These are phyloP conservation scores for Trichoderma atrobrunneum DNA, from an alignment of 2,329 filamentous ascomycete species.

Conservation along the genomic window DNA sequence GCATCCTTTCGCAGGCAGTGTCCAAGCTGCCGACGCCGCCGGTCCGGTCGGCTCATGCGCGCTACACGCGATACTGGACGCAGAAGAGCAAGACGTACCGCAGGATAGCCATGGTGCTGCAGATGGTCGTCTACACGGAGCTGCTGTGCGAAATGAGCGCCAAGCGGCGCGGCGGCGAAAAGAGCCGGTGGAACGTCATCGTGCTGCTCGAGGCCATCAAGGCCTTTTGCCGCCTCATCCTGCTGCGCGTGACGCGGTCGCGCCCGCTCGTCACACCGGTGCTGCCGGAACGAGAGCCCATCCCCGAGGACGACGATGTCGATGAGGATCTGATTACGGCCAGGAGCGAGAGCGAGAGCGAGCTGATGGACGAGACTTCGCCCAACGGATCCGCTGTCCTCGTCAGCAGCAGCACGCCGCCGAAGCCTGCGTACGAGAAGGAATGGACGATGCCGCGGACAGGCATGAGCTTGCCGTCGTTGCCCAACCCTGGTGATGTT, in stretches of 20 bases:
- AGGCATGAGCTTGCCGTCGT: constrained; percentile 75
- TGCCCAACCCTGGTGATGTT: constrained; percentile 80
- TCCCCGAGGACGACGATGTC: constrained; percentile 56
- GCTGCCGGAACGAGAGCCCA: constrained; percentile 79
- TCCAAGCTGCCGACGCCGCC: constrained; percentile 56
- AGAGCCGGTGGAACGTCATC: constrained; percentile 79
- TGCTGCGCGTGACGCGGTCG: constrained; percentile 79
- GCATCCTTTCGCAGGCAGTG: constrained; percentile 67
- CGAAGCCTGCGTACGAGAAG: constrained; percentile 43
- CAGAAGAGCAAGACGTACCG: constrained; percentile 68
- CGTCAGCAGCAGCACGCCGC: constrained; percentile 4
- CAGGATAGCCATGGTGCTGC: constrained; percentile 75
- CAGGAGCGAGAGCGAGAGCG: constrained; percentile 41
- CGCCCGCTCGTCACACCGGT: constrained; percentile 79
- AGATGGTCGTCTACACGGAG: constrained; percentile 92
- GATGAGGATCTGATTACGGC: constrained; percentile 45
- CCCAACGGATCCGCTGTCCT: constrained; percentile 26
- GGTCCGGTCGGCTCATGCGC: constrained; percentile 56
- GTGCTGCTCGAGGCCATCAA: constrained; percentile 83
- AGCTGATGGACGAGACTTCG: constrained; percentile 42
- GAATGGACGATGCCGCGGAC: constrained; percentile 95
- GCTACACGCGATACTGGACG: constrained; percentile 68
- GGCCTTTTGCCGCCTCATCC: constrained; percentile 74
- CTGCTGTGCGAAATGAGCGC: constrained; percentile 97
- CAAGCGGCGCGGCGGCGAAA: constrained; percentile 77